These are phyloP conservation scores for Spatholobus suberectus DNA, from an alignment of 306 rosid species.

Conservation along the genomic window DNA sequence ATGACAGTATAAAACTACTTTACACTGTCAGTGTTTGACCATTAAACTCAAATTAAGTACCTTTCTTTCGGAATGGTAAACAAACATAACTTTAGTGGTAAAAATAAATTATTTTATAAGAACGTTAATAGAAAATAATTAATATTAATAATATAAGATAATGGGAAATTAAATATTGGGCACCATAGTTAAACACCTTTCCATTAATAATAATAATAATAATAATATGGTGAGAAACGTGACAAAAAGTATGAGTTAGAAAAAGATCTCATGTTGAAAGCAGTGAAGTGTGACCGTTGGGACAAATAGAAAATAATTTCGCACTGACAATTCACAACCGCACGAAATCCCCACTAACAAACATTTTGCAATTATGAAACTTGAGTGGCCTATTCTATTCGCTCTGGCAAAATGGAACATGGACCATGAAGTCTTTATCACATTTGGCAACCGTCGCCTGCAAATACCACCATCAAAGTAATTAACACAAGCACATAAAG, in stretches of 20 bases:
- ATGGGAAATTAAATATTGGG: background rate
- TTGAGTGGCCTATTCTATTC: background rate
- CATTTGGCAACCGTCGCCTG: background rate
- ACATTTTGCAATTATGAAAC: slow-evolving; percentile 9
- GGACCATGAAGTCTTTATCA: background rate
- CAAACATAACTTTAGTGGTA: no score
- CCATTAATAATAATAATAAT: background rate
- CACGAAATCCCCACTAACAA: background rate
- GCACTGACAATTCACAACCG: background rate
- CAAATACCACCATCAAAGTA: background rate
- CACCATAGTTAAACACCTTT: background rate
- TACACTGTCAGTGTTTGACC: no score
- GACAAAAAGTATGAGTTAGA: background rate
- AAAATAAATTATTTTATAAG: no score
- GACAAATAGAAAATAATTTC: slow-evolving; percentile 5
- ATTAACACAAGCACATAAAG: background rate
- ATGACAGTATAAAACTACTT: no score
- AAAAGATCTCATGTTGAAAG: background rate
- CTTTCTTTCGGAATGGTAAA: no score
- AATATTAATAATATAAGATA: background rate
- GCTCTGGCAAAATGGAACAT: slow-evolving; percentile 10
- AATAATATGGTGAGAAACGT: background rate
- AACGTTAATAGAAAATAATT: no score
- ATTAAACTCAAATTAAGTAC: no score
- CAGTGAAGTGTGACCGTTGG: background rate